These are phyloP conservation scores for Dactylellina haptotyla DNA, from an alignment of 2,329 filamentous ascomycete species.

Conservation along the genomic window DNA sequence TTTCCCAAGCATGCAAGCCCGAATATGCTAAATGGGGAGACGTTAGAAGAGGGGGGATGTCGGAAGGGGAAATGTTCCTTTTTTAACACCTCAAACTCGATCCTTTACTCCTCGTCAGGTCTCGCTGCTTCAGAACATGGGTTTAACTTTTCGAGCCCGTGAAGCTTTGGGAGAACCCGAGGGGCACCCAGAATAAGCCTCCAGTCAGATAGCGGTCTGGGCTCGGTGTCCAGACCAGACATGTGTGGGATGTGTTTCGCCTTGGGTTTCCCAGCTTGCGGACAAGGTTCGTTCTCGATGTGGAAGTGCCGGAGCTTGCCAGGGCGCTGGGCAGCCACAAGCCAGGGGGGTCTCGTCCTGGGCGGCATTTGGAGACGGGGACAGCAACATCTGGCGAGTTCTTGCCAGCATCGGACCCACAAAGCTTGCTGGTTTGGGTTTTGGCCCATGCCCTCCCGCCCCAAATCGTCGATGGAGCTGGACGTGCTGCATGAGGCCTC, in stretches of 20 bases:
- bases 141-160: too few relatives aligned
- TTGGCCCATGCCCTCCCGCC: background rate
- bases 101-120: background rate
- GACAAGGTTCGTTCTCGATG: conserved; percentile 30
- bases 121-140: too few relatives aligned
- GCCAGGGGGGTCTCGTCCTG: background rate
- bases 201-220: conserved; percentile 21
- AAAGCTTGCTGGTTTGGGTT: background rate
- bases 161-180: background rate
- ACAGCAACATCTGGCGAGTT: conserved; percentile 37
- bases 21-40: conserved; percentile 3
- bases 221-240: conserved; percentile 25
- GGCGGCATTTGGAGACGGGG: conserved; percentile 35
- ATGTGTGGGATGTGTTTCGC: conserved; percentile 37
- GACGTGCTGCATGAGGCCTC: too few relatives aligned
- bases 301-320: conserved; percentile 21
- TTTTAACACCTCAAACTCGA: conserved; percentile 25
- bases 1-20: background rate
- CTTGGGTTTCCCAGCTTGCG: conserved; percentile 20
- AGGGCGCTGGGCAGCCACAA: background rate
- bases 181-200: background rate
- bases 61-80: conserved; percentile 48
- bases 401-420: background rate
- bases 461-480: background rate
- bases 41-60: conserved; percentile 14